phyloP scores from a whole-genome alignment of 306 rosid species.

The Vachellia pachyceras region DNA sequence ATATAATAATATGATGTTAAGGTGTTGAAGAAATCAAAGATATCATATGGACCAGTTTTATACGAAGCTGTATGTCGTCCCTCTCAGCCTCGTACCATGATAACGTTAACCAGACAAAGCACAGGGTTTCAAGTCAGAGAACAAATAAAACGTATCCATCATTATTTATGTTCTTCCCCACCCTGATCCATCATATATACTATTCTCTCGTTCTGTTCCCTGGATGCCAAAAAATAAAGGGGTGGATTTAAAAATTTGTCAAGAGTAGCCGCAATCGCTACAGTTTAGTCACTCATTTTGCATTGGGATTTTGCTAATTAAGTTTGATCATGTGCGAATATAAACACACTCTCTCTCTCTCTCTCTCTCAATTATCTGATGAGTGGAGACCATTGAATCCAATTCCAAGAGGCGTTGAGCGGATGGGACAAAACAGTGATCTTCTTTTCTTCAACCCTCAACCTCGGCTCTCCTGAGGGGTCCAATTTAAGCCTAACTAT shows the following conservation, averaged over 20 bases:
- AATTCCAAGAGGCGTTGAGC: neutral
- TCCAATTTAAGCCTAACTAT: neutral
- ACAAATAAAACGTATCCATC: no score
- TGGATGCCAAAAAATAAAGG: neutral
- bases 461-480: neutral
- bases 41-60: no score
- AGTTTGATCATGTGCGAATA: neutral
- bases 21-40: no score
- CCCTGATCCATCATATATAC: neutral
- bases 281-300: slow-evolving; percentile 32
- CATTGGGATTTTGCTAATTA: slow-evolving; percentile 3
- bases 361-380: no score
- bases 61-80: no score
- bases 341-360: no score
- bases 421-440: slow-evolving; percentile 25
- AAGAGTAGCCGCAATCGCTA: slow-evolving; percentile 36
- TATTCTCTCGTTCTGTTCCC: neutral
- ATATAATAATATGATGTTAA: no score
- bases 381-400: no score
- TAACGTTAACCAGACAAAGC: neutral
- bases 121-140: no score
- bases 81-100: neutral
- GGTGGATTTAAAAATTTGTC: no score
- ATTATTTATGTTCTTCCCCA: neutral
- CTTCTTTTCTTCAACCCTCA: slow-evolving; percentile 5